A percentile compares a stretch with the other conserved stretches of the same genome.
phyloP scores from a whole-genome alignment of 371 early-diverging fungal genomes.

The Mortierella sp. region DNA sequence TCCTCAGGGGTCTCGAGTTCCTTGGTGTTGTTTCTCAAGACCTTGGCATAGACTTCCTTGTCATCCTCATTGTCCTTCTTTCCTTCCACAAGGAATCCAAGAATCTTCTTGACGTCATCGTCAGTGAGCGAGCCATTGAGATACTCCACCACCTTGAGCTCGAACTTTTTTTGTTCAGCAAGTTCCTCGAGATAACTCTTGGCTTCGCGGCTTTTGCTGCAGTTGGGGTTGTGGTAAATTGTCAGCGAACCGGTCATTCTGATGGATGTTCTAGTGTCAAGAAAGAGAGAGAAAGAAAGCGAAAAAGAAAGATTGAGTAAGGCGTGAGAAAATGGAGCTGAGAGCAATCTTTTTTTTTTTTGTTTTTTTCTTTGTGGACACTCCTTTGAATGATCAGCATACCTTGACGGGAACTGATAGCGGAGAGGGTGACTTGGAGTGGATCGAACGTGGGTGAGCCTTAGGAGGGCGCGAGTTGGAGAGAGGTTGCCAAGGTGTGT shows the following conservation, averaged over 20 bases:
- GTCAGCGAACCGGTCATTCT: slow-evolving; percentile 17
- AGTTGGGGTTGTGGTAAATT: slow-evolving; percentile 21
- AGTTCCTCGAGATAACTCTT: slow-evolving; percentile 15
- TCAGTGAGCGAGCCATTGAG: slow-evolving; percentile 8
- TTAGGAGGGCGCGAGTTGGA: too few relatives aligned
- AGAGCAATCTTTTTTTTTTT: too few relatives aligned
- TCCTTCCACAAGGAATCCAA: slow-evolving; percentile 13
- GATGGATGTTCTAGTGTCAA: too few relatives aligned
- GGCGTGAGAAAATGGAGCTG: too few relatives aligned
- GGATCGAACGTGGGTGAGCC: too few relatives aligned
- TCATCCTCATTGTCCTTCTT: slow-evolving; percentile 5
- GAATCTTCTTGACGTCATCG: slow-evolving; percentile 19
- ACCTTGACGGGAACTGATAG: too few relatives aligned
- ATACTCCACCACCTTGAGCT: slow-evolving; percentile 14
- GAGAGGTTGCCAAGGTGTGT: too few relatives aligned
- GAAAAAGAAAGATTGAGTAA: too few relatives aligned
- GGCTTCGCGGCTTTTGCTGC: slow-evolving; percentile 22
- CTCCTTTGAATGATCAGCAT: too few relatives aligned
- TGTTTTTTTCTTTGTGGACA: too few relatives aligned
- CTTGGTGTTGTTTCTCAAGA: slow-evolving; percentile 24
- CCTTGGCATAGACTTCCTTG: slow-evolving; percentile 3
- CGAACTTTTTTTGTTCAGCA: slow-evolving; percentile 9
- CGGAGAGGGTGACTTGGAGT: too few relatives aligned
- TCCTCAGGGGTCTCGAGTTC: slow-evolving; percentile 11
- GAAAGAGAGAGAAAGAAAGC: too few relatives aligned